Evolutionary conservation across 2,329 filamentous ascomycete species (phyloP).

Genomic region (Alternaria sp.): DNA sequence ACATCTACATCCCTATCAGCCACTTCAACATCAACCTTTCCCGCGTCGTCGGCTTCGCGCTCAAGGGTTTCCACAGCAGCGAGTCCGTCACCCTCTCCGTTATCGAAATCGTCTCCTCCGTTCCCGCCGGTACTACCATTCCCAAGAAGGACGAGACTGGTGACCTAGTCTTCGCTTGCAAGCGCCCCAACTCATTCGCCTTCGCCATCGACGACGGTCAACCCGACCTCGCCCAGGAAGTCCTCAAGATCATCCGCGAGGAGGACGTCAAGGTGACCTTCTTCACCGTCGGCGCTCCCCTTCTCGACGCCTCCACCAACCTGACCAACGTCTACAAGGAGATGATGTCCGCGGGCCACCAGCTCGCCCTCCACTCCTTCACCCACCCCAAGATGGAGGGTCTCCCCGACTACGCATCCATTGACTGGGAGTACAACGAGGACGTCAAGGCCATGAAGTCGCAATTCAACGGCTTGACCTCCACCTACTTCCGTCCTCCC

Average conservation of each 20-base stretch:
- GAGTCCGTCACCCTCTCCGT: conserved; percentile 60
- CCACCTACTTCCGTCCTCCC: conserved; percentile 70
- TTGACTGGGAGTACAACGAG: conserved; percentile 68
- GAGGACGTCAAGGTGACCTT: conserved; percentile 72
- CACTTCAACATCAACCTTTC: conserved; percentile 69
- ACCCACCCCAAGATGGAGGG: conserved; percentile 73
- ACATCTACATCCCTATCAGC: conserved; percentile 71
- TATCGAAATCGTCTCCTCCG: conserved; percentile 65
- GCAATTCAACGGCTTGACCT: conserved; percentile 44
- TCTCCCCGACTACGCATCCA: conserved; percentile 58
- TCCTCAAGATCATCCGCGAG: conserved; percentile 66
- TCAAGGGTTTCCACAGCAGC: conserved; percentile 68
- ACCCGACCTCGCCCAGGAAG: conserved; percentile 64
- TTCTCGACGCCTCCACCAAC: conserved; percentile 65
- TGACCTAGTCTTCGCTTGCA: conserved; percentile 67
- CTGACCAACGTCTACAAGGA: conserved; percentile 68
- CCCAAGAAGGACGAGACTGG: conserved; percentile 68
- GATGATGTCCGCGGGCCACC: conserved; percentile 68
- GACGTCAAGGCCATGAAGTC: conserved; percentile 59
- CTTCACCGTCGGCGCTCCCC: conserved; percentile 70
- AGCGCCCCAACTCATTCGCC: conserved; percentile 71
- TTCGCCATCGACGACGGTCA: conserved; percentile 75
- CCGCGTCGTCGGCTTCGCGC: conserved; percentile 63
- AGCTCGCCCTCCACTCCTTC: conserved; percentile 72
- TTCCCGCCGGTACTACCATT: conserved; percentile 60